Conservation (phyloP, 2,329 filamentous ascomycete species). For the Colletotrichum sp. region DNA sequence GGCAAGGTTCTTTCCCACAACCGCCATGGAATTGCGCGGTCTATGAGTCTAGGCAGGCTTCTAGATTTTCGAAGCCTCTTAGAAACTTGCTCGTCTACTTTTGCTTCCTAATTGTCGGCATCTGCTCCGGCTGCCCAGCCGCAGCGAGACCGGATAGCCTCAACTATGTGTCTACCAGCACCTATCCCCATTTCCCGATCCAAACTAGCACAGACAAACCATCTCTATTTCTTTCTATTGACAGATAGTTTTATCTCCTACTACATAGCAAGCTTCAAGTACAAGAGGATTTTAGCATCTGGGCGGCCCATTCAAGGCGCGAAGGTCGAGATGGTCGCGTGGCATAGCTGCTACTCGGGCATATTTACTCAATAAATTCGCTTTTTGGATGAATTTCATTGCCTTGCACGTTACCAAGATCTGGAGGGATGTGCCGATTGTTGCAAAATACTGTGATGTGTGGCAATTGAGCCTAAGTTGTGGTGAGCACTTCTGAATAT, state of each 20-base stretch:
- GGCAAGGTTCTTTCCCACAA: background rate
- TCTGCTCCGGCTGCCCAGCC: background rate
- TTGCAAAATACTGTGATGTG: accelerated
- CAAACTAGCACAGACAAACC: background rate
- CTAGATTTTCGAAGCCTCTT: background rate
- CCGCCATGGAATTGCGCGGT: background rate
- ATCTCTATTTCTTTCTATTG: accelerated
- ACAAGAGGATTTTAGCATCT: background rate
- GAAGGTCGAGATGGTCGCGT: background rate
- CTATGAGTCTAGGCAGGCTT: background rate
- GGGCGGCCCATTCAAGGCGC: too few relatives aligned
- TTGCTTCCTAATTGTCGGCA: background rate
- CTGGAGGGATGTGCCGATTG: background rate
- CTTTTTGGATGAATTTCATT: background rate
- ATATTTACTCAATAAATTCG: background rate
- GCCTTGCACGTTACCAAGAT: accelerated
- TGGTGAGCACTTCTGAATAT: accelerated
- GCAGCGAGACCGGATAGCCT: background rate
- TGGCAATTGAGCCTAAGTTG: accelerated
- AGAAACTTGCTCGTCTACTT: background rate
- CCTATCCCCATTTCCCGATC: background rate
- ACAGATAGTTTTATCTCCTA: too few relatives aligned
- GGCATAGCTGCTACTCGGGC: background rate
- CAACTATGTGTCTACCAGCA: background rate
- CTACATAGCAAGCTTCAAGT: background rate